Evolutionary conservation across 2,329 filamentous ascomycete genomes (phyloP).

Genomic region (Aspergillus brunneoviolaceus): DNA sequence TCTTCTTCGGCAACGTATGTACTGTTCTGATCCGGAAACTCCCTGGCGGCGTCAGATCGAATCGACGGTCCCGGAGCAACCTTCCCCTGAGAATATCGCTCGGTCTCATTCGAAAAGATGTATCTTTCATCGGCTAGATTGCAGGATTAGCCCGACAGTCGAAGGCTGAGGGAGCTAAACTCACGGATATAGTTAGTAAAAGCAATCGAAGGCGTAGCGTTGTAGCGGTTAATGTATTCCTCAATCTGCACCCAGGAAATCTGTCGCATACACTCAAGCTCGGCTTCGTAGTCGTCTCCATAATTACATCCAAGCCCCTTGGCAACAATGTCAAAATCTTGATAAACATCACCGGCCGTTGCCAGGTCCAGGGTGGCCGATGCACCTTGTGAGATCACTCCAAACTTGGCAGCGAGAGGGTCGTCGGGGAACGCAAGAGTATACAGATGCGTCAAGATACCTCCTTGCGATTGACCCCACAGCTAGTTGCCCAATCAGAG

Average conservation of each 20-base stretch:
- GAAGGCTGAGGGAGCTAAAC: neutral
- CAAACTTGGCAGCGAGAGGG: slow-evolving; percentile 4
- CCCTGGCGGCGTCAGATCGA: slow-evolving; percentile 15
- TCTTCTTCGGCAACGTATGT: slow-evolving; percentile 8
- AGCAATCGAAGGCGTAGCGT: slow-evolving; percentile 20
- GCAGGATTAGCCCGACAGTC: neutral
- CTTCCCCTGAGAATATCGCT: neutral
- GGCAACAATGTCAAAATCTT: slow-evolving; percentile 33
- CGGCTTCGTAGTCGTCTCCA: slow-evolving; percentile 19
- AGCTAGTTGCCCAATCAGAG: neutral
- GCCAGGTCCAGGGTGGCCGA: slow-evolving; percentile 17
- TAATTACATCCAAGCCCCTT: slow-evolving; percentile 28
- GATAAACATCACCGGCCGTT: slow-evolving; percentile 11
- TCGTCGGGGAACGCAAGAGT: slow-evolving; percentile 26
- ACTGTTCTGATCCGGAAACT: slow-evolving; percentile 18
- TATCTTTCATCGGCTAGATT: slow-evolving; percentile 23
- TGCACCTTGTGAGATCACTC: slow-evolving; percentile 22
- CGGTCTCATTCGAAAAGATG: slow-evolving; percentile 31
- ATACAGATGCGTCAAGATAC: slow-evolving; percentile 23
- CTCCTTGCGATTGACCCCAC: slow-evolving; percentile 29
- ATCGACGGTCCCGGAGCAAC: slow-evolving; percentile 11
- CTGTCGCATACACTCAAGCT: slow-evolving; percentile 31
- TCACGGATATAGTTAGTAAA: slow-evolving; percentile 16
- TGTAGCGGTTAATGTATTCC: slow-evolving; percentile 28
- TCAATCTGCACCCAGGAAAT: slow-evolving; percentile 26